Conservation (phyloP, 2,329 filamentous ascomycete genomes). For the Monosporascus cannonballus region DNA sequence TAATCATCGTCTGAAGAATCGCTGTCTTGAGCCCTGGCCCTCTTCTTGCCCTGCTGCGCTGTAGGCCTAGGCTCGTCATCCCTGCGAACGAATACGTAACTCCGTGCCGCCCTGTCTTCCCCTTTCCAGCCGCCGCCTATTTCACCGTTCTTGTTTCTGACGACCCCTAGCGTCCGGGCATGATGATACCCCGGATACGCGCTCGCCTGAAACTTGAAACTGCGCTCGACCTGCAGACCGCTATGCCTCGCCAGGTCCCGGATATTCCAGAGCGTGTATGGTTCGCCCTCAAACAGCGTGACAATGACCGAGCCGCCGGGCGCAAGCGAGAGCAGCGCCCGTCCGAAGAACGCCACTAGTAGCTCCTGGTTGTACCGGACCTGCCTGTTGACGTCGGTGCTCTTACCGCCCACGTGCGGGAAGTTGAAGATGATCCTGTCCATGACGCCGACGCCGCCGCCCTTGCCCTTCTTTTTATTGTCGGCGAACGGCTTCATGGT, state of each 20-base stretch:
- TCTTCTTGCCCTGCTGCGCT: constrained; percentile 21
- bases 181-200: constrained; percentile 71
- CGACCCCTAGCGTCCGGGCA: constrained; percentile 64
- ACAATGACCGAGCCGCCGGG: constrained; percentile 63
- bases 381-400: constrained; percentile 89
- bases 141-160: constrained; percentile 41
- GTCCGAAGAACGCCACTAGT: constrained; percentile 61
- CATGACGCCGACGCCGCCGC: constrained; percentile 39
- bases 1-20: constrained; percentile 24
- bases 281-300: constrained; percentile 87
- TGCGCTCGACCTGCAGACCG: constrained; percentile 63
- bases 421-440: constrained; percentile 93
- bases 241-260: constrained; percentile 76
- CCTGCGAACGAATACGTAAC: constrained; percentile 57
- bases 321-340: constrained; percentile 45
- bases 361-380: constrained; percentile 85
- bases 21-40: constrained; percentile 19
- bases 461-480: constrained; percentile 26
- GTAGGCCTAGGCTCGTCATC: constrained; percentile 35
- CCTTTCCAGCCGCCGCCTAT: constrained; percentile 43
- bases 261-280: constrained; percentile 94
- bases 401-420: constrained; percentile 88
- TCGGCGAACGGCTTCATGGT: constrained; percentile 49
- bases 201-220: constrained; percentile 60
- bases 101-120: constrained; percentile 48